These are phyloP conservation scores for sweet orange (Citrus sinensis) DNA, from an alignment of 345 rosid genomes.

Conservation along the genomic window DNA sequence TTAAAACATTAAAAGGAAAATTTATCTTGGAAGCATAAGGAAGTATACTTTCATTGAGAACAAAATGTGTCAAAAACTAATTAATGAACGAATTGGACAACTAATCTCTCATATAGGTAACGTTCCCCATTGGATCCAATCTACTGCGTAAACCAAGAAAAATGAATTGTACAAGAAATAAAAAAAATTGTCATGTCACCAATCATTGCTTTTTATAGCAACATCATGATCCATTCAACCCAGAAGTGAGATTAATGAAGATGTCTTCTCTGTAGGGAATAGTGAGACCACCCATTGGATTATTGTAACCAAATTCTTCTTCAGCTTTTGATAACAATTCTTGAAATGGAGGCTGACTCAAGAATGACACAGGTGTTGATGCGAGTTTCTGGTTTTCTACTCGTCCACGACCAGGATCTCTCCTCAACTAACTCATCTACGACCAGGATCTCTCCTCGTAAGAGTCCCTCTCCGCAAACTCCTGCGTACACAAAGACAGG, in stretches of 20 bases:
- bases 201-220: neutral
- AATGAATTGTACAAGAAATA: neutral
- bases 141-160: neutral
- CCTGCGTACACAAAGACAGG: no score
- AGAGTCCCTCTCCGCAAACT: no score
- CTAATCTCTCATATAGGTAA: neutral
- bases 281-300: conserved; percentile 39
- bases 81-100: no score
- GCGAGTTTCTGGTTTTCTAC: no score
- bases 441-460: no score
- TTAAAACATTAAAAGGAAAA: no score
- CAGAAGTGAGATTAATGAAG: conserved; percentile 29
- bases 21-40: no score
- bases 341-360: conserved; percentile 37
- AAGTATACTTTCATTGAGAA: no score
- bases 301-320: conserved; percentile 41
- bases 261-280: conserved; percentile 35
- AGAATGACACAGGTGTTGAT: conserved; percentile 17
- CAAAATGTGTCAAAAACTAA: no score
- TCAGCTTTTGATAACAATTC: conserved; percentile 33
- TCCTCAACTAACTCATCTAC: no score
- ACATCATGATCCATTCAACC: conserved; percentile 13
- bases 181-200: neutral
- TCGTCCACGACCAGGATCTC: no score
- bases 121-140: neutral